Conservation (phyloP, 2,329 filamentous ascomycete species). For the Dryadomyces quercus-mongolicae region DNA sequence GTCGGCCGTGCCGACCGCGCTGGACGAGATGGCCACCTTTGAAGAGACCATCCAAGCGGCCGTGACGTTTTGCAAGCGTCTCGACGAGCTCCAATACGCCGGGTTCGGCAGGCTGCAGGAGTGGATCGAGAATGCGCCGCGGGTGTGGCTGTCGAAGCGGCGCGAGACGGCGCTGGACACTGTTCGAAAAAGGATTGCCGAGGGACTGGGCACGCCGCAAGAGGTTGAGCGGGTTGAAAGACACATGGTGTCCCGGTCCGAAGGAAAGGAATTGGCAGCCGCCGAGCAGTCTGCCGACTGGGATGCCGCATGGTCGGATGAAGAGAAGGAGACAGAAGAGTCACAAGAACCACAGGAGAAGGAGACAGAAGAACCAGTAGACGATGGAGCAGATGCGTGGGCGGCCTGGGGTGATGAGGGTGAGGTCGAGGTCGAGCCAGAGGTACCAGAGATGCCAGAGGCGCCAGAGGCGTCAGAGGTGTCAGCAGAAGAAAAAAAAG, state of each 20-base stretch:
- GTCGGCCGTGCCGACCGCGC: slow-evolving; percentile 60
- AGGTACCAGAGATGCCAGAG: no score
- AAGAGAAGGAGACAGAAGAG: slow-evolving; percentile 32
- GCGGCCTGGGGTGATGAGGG: slow-evolving; percentile 19
- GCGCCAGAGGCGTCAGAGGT: no score
- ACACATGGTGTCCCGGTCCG: slow-evolving; percentile 56
- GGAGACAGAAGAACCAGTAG: slow-evolving; percentile 16
- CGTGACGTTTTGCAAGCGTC: slow-evolving; percentile 46
- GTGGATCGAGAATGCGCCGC: slow-evolving; percentile 71
- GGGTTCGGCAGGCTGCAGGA: slow-evolving; percentile 52
- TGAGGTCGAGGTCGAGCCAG: slow-evolving; percentile 15
- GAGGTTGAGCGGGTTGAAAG: slow-evolving; percentile 77
- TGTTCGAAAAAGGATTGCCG: slow-evolving; percentile 56
- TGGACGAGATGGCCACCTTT: slow-evolving; percentile 60
- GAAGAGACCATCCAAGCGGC: slow-evolving; percentile 57
- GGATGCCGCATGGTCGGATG: slow-evolving; percentile 70
- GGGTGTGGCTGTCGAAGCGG: slow-evolving; percentile 76
- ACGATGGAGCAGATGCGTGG: slow-evolving; percentile 25
- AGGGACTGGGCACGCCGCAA: slow-evolving; percentile 51
- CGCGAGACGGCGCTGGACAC: slow-evolving; percentile 67
- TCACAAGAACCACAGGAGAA: slow-evolving; percentile 6
- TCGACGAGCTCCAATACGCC: slow-evolving; percentile 53
- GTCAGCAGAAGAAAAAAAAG: slow-evolving; percentile 6
- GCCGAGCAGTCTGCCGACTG: slow-evolving; percentile 48
- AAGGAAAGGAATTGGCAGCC: slow-evolving; percentile 49